Base-by-base conservation (phyloP, 352 stramenopile genomes). In the Globisporangium paroecandrum region DNA sequence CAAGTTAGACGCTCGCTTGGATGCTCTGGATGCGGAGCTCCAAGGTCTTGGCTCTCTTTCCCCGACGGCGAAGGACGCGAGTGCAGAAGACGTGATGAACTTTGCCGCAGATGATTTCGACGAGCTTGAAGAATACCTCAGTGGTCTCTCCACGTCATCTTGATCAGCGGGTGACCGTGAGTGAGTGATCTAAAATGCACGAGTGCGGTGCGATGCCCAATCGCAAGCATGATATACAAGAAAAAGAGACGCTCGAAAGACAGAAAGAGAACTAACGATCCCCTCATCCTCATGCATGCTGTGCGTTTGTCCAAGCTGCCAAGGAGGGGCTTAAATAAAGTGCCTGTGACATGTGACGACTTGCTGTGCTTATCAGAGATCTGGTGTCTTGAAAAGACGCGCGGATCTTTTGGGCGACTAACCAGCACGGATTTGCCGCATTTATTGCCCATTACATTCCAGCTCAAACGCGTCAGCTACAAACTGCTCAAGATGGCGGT, bases 81-180 rank as follows among this genome's bases (percentile, higher is more conserved):
- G 55, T 24, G 70, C 66, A 0, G 82, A 89, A 29, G 85, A 93
- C 59, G 81, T 91, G 64, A 85, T 94, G 75, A 93, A 95, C 75
- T 94, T 96, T 72, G 86, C 74, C 1, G 88, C 85, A 4, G 88
- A 96, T 66, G 85, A 96, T 79, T 96, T 96, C 72, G 88, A 94
- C 43, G 88, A 96, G 66, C 73, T 96, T 27, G 88, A 96, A 71
- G 82, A 96, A 66, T 96, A 96, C 68, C 74, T 96, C 57, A 96
- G 85, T 43, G 85, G 83, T 7, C 75, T 96, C 24, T 87, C 83
- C 34, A 82, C 78, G 51, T 82, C 80, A 36, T 74, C 76, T 5
- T 69, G 36, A 60, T 49, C 49, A 43, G 20, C n/a, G 4, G 55
- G 10, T 36, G 15, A 10, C 10, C 32, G 32, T 38, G 64, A 54